Base-by-base conservation (phyloP, 345 rosid genomes). In the Hypericum perforatum region DNA sequence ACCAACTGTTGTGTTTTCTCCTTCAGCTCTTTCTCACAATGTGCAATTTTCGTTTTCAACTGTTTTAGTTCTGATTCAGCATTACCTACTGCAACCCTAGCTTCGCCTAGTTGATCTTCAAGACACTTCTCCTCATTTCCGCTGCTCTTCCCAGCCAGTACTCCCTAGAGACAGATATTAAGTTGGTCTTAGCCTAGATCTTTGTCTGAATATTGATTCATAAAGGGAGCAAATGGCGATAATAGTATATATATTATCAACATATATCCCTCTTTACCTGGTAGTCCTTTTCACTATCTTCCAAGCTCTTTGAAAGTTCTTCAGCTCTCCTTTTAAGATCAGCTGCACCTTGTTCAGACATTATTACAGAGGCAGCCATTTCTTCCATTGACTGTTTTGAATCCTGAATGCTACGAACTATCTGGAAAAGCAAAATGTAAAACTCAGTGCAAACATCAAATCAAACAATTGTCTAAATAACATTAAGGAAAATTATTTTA, bases 51-150 rank as follows among this genome's bases (percentile, higher is more conserved):
- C 53, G 94, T 83, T 63, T 76, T 82, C 70, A 92, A 66, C 69
- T 83, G 97, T 63, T 76, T 85, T 75, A 85, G 52, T 69, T 85
- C 98, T 60, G 95, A 85, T 68, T 79, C 95, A 41, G 84, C 85
- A 66, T 79, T 73, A 52, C 98, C 98, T 72, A 84, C 98, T 60
- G 86, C 79, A 66, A 82, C 70, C 65, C 83, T 92, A 44, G 97
- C 97, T 73, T 88, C 98, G 59, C 67, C 79, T 51, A 92, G 76
- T 73, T 92, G 98, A 77, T 92, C 97, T 69, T 92, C 90, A 54
- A 92, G 82, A 79, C 98, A 92, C 69, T 92, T 92, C 61, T 88
- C 98, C 65, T 92, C 98, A 67, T 77, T 76, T 16, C 94, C 95
- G 62, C 76, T 84, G 67, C 94, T 88, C 68, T 92, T 92, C 39